phyloP scores from a whole-genome alignment of 495 filamentous ascomycete genomes.

The Lophium mytilinum region DNA sequence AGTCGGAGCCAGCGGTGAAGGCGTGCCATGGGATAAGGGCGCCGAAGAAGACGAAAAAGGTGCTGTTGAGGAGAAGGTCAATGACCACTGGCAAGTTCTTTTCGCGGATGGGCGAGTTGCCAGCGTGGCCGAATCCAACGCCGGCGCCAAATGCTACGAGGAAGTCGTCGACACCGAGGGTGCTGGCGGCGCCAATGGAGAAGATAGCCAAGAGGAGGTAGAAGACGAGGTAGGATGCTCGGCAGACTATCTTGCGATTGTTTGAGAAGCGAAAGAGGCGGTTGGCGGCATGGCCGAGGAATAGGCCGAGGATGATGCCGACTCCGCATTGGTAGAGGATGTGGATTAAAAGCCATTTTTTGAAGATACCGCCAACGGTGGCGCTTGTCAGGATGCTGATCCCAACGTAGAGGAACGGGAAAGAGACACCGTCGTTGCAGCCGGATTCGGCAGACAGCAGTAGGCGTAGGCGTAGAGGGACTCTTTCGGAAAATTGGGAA shows the following conservation, averaged over 20 bases:
- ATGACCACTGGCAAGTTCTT: conserved; percentile 37
- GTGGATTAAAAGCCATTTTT: conserved; percentile 42
- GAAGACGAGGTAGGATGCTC: conserved; percentile 40
- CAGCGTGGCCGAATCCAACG: conserved; percentile 41
- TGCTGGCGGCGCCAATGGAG: conserved; percentile 38
- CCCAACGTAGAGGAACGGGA: conserved; percentile 44
- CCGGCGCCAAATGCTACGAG: conserved; percentile 45
- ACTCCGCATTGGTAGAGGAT: conserved; percentile 44
- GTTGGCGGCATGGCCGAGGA: conserved; percentile 37
- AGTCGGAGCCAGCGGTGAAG: conserved; percentile 23
- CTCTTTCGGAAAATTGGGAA: conserved; percentile 37
- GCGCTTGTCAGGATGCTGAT: conserved; percentile 30
- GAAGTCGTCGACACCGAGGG: conserved; percentile 43
- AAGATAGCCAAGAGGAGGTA: conserved; percentile 45
- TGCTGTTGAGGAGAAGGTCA: conserved; percentile 42
- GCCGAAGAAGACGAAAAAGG: conserved; percentile 45
- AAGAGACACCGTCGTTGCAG: conserved; percentile 44
- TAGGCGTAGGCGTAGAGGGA: conserved; percentile 39
- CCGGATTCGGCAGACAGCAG: conserved; percentile 43
- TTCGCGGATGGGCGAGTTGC: conserved; percentile 35
- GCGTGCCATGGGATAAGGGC: conserved; percentile 40
- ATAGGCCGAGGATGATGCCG: conserved; percentile 35
- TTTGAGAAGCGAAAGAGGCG: conserved; percentile 35
- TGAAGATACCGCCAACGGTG: conserved; percentile 28
- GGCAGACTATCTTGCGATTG: conserved; percentile 32